A percentile compares a stretch with the other conserved stretches of the same genome.
These are phyloP conservation scores for Acrocalymma vagum DNA, from an alignment of 2,329 filamentous ascomycete genomes.

Conservation along the genomic window DNA sequence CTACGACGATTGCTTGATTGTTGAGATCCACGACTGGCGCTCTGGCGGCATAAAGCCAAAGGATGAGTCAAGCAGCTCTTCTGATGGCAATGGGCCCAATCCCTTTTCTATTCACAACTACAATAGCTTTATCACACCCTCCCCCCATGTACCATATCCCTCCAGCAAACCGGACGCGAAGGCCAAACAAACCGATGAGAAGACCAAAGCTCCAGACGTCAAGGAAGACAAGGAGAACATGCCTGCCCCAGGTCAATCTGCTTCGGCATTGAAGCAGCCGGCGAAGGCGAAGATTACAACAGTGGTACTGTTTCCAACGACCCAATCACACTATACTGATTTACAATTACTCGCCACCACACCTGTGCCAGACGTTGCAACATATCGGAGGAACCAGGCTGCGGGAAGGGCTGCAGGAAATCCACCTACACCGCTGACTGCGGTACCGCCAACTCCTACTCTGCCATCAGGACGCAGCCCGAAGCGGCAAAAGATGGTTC, in stretches of 20 bases:
- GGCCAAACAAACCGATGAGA: slow-evolving; percentile 28
- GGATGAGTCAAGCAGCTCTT: slow-evolving; percentile 57
- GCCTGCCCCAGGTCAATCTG: slow-evolving; percentile 60
- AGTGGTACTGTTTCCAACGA: slow-evolving; percentile 84
- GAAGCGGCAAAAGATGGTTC: slow-evolving; percentile 76
- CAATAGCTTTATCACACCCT: slow-evolving; percentile 89
- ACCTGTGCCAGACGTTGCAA: slow-evolving; percentile 61
- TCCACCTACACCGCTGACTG: slow-evolving; percentile 71
- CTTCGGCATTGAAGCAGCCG: slow-evolving; percentile 54
- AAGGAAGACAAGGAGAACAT: slow-evolving; percentile 66
- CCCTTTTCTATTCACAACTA: slow-evolving; percentile 92
- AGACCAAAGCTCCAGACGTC: slow-evolving; percentile 26
- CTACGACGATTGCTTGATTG: slow-evolving; percentile 92
- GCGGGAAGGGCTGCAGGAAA: slow-evolving; percentile 59
- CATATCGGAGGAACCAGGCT: slow-evolving; percentile 58
- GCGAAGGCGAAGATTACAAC: slow-evolving; percentile 70
- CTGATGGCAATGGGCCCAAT: slow-evolving; percentile 66
- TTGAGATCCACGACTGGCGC: slow-evolving; percentile 91
- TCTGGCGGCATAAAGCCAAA: slow-evolving; percentile 67
- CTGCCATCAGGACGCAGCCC: slow-evolving; percentile 70
- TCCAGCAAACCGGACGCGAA: slow-evolving; percentile 35
- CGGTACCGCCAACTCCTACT: slow-evolving; percentile 63
- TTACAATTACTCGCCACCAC: slow-evolving; percentile 79
- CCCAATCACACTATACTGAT: slow-evolving; percentile 77
- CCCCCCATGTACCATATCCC: slow-evolving; percentile 80